Conservation (phyloP, 768 basidiomycete species). For the Tulasnella sp. region DNA sequence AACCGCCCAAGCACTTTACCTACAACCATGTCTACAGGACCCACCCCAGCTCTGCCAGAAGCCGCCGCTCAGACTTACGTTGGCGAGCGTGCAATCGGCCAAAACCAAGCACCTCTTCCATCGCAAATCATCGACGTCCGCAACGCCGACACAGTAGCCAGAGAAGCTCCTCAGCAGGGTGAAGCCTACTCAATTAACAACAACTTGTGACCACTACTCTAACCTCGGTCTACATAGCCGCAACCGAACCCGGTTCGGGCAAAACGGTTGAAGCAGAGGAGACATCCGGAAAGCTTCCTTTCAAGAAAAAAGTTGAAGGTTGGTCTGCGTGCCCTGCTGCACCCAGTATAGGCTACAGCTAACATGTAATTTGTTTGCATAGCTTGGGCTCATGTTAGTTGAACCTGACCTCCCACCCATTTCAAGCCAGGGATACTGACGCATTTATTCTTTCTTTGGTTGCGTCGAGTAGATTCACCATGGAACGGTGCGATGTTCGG, state of each 20-base stretch:
- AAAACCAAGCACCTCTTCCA: background rate
- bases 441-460: background rate
- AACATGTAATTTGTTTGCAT: too few species aligned
- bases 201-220: background rate
- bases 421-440: background rate
- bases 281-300: background rate
- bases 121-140: background rate
- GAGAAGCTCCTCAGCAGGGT: slow-evolving; percentile 1
- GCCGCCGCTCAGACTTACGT: background rate
- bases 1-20: background rate
- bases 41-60: background rate
- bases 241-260: background rate
- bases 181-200: background rate
- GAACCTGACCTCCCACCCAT: background rate
- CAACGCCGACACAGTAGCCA: background rate
- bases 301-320: slow-evolving; percentile 3
- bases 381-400: slow-evolving; percentile 1
- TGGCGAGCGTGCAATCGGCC: background rate
- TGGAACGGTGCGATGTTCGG: background rate
- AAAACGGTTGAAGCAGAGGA: background rate
- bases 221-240: background rate
- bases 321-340: background rate
- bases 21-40: background rate
- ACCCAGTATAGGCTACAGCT: background rate
- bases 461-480: background rate